Evolutionary conservation across 306 rosid genomes (phyloP).

Genomic region (Lathyrus oleraceus): DNA sequence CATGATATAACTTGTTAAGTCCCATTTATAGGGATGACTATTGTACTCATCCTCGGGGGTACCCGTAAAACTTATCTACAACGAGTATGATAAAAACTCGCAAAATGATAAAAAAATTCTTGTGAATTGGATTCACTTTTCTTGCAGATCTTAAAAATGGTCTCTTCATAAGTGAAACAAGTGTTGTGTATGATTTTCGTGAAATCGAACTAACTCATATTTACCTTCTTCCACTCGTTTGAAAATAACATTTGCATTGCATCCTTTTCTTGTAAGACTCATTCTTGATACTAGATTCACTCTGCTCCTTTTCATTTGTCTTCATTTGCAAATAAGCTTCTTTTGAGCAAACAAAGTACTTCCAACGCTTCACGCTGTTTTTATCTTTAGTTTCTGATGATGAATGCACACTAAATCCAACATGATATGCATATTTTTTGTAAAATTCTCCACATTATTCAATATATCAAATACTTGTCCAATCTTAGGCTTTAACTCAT

Average conservation of each 20-base stretch:
- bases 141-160: background rate
- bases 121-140: background rate
- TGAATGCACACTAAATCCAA: background rate
- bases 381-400: background rate
- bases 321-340: background rate
- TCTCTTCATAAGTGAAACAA: background rate
- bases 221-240: background rate
- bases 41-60: too few relatives aligned
- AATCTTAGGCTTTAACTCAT: background rate
- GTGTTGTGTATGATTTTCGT: background rate
- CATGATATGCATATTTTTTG: background rate
- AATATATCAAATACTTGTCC: background rate
- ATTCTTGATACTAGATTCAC: background rate
- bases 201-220: background rate
- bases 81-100: too few relatives aligned
- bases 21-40: too few relatives aligned
- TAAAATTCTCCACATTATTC: background rate
- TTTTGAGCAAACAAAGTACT: too few relatives aligned
- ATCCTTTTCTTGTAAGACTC: background rate
- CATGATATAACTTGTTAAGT: too few relatives aligned
- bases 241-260: background rate
- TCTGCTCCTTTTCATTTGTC: background rate
- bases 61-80: too few relatives aligned
- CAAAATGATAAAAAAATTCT: background rate
- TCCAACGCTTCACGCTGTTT: background rate